These are phyloP conservation scores for Hsuehochloa calcarea DNA, from an alignment of 176 grass and related monocot species.

Conservation along the genomic window DNA sequence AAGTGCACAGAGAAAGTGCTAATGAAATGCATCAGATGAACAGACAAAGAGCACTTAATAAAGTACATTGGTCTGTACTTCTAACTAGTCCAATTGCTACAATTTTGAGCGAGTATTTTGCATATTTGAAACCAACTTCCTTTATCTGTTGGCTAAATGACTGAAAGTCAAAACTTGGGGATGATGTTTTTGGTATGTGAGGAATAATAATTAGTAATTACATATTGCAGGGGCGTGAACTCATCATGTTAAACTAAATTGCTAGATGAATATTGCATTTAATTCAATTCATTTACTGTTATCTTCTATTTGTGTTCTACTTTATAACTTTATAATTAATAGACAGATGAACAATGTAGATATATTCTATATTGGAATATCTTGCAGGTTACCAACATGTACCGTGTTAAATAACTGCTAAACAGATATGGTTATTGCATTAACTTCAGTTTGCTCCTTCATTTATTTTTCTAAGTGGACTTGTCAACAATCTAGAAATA, in stretches of 20 bases:
- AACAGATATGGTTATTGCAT: neutral
- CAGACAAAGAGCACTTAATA: neutral
- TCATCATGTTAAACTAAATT: constrained; percentile 12
- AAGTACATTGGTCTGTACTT: neutral
- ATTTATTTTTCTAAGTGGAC: constrained; percentile 3
- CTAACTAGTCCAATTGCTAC: no score
- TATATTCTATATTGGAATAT: neutral
- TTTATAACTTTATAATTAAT: neutral
- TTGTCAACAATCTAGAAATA: neutral
- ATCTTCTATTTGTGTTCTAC: neutral
- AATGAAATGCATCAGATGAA: constrained; percentile 7
- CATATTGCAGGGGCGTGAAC: constrained; percentile 2
- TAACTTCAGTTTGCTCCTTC: neutral
- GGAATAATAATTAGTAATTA: neutral
- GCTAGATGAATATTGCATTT: neutral
- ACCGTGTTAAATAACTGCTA: neutral
- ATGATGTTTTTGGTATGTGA: neutral
- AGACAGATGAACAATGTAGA: neutral
- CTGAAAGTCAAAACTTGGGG: neutral
- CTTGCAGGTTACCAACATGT: neutral
- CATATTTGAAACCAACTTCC: no score
- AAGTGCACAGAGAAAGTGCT: neutral
- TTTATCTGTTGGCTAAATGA: constrained; percentile 19
- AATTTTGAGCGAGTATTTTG: no score
- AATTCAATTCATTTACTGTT: neutral